Base-by-base conservation (phyloP, 345 rosid genomes). In the Kandelia obovata region DNA sequence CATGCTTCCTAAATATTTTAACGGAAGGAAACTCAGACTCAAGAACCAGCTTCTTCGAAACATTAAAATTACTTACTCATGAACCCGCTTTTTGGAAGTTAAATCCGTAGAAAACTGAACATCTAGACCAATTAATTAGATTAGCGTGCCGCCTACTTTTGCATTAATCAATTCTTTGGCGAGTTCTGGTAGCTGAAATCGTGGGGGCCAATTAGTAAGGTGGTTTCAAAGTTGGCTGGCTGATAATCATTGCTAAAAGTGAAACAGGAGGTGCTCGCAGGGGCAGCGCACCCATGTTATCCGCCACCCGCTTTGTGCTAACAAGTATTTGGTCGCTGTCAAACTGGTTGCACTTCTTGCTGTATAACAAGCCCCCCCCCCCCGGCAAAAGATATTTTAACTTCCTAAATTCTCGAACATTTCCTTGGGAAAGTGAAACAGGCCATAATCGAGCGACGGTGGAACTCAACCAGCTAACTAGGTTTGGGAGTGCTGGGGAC, bases 381-480 rank as follows among this genome's bases (percentile, higher is more conserved):
- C 21, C 39, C 34, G 43, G 72, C 64, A 68, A 43, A 27, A 28
- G 28, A 56, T 20, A 56, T 35, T 20, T 39, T 25, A 56, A 56
- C 28, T 2, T 25, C 28, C 6, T 21, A 4, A 20, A 9, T 34
- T 11, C n/a, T 9, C n/a, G 2, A 4, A 6, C 28, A 68, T 2
- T 31, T 49, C 51, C 58, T 3, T 6, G 2, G 21, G 58, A 65
- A 27, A 51, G 58, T 27, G 47, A 28, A 53, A 66, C 60, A 31
- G 32, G 69, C 51, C 49, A 53, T 8, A 52, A 19, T 13, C 10
- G 43, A 3, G 16, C 30, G 31, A 35, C 5, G 30, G 27, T 7
- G 4, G 32, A 49, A 46, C 57, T 28, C 35, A 19, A 56, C 7
- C 56, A 8, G 58, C 25, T 20, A 9, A 9, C 32, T 49, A 19